phyloP scores from a whole-genome alignment of 2,329 filamentous ascomycete genomes.

The Phyllosticta capitalensis region DNA sequence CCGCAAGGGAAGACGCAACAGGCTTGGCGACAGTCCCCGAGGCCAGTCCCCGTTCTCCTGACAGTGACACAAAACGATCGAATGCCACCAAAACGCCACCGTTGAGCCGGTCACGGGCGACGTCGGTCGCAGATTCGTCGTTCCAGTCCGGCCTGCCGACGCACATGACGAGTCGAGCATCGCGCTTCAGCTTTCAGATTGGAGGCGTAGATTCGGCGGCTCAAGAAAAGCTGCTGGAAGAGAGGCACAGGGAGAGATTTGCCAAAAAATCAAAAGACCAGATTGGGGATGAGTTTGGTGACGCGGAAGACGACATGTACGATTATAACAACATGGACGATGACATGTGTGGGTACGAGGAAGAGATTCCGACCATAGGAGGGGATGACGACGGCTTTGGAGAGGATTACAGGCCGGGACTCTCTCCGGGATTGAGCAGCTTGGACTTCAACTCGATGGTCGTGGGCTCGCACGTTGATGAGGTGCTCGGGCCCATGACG shows the following conservation, averaged over 20 bases:
- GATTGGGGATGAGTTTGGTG: constrained; percentile 23
- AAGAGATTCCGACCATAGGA: constrained; percentile 52
- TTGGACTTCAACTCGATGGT: constrained; percentile 26
- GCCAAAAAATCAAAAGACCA: constrained; percentile 46
- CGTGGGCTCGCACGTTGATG: not conserved
- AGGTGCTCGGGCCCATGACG: not conserved
- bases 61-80: constrained; percentile 2
- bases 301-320: constrained; percentile 30
- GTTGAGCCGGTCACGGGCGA: constrained; percentile 25
- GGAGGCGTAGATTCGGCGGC: constrained; percentile 54
- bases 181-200: constrained; percentile 75
- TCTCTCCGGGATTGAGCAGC: constrained; percentile 21
- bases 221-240: constrained; percentile 61
- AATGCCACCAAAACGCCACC: constrained; percentile 24
- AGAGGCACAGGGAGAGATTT: constrained; percentile 58
- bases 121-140: constrained; percentile 27
- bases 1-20: constrained; percentile 5
- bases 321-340: constrained; percentile 39
- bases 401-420: not conserved
- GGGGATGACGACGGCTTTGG: constrained; percentile 24
- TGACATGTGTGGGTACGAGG: constrained; percentile 46
- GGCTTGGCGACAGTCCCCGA: constrained; percentile 6
- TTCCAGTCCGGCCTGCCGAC: constrained; percentile 31
- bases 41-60: constrained; percentile 2
- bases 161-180: constrained; percentile 56